Percentiles rank a stretch among this genome's conserved stretches.
Conservation (phyloP, 1,284 basidiomycete species). For the Cerrena zonata region DNA sequence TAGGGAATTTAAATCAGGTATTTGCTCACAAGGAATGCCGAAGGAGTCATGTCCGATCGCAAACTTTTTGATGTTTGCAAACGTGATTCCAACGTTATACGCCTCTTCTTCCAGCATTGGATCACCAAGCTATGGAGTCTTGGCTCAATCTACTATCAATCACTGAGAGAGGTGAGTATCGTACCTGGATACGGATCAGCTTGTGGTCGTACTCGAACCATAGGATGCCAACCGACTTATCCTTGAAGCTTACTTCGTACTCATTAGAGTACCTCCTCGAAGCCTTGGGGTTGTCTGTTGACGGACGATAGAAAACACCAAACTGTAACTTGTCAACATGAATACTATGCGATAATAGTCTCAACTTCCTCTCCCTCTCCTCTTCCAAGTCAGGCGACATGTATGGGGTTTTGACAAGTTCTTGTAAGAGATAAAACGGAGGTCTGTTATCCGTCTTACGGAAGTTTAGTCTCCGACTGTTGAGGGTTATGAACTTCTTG, state of each 20-base stretch:
- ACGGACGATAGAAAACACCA: slow-evolving; percentile 43
- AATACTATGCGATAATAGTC: slow-evolving; percentile 40
- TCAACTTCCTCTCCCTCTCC: slow-evolving; percentile 42
- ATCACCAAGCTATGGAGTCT: slow-evolving; percentile 47
- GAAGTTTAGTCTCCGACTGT: slow-evolving; percentile 23
- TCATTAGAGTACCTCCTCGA: slow-evolving; percentile 61
- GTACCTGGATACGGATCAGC: slow-evolving; percentile 52
- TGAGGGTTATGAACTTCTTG: slow-evolving; percentile 37
- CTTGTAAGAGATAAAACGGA: slow-evolving; percentile 13
- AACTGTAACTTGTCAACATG: slow-evolving; percentile 58
- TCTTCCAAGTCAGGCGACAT: slow-evolving; percentile 56
- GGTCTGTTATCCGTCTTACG: slow-evolving; percentile 17
- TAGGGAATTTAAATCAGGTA: slow-evolving; percentile 3
- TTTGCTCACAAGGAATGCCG: slow-evolving; percentile 38
- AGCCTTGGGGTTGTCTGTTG: slow-evolving; percentile 27
- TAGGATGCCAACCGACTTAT: slow-evolving; percentile 45
- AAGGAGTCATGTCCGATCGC: slow-evolving; percentile 48
- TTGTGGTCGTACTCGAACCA: slow-evolving; percentile 63
- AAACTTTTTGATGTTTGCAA: slow-evolving; percentile 54
- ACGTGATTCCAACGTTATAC: slow-evolving; percentile 46
- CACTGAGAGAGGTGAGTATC: too few relatives aligned
- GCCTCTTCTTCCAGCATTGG: slow-evolving; percentile 45
- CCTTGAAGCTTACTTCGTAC: slow-evolving; percentile 36
- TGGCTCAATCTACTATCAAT: too few relatives aligned
- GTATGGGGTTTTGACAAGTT: slow-evolving; percentile 49